Conservation (phyloP, 768 basidiomycete species). For the Dictyophora rubrovolvata region DNA sequence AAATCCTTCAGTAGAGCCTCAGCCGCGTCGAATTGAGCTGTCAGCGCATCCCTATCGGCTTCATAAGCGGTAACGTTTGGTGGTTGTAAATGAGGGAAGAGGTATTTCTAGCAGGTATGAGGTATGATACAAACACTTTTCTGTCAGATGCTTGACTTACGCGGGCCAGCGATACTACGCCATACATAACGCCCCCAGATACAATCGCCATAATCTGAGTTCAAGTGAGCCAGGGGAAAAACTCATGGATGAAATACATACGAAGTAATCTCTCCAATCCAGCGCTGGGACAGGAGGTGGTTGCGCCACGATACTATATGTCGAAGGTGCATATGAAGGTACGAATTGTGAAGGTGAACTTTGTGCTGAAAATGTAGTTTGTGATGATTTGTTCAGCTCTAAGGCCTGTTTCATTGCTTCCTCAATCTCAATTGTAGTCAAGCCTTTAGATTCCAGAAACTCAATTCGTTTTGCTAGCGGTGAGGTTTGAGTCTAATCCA, state of each 20-base stretch:
- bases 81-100: constrained; percentile 83
- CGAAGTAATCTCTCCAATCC: constrained; percentile 99
- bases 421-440: constrained; percentile 78
- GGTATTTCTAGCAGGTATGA: constrained; percentile 57
- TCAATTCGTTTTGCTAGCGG: constrained; percentile 77
- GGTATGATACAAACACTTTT: not conserved
- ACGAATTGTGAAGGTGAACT: constrained; percentile 23
- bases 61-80: constrained; percentile 85
- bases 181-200: constrained; percentile 77
- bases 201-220: constrained; percentile 83
- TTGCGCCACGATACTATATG: constrained; percentile 21
- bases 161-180: constrained; percentile 68
- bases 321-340: constrained; percentile 35
- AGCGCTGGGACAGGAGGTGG: constrained; percentile 43
- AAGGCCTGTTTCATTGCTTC: constrained; percentile 55
- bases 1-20: constrained; percentile 75
- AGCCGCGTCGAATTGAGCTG: constrained; percentile 83
- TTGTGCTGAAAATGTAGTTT: constrained; percentile 13
- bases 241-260: constrained; percentile 29
- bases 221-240: constrained; percentile 15
- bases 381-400: constrained; percentile 7
- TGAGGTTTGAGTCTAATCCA: constrained; percentile 58
- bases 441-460: constrained; percentile 93
- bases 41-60: constrained; percentile 72
- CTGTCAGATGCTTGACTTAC: constrained; percentile 27